Percentiles rank a stretch among this genome's conserved stretches.
phyloP scores from a whole-genome alignment of 1,284 basidiomycete genomes.

The Bjerkandera adusta region DNA sequence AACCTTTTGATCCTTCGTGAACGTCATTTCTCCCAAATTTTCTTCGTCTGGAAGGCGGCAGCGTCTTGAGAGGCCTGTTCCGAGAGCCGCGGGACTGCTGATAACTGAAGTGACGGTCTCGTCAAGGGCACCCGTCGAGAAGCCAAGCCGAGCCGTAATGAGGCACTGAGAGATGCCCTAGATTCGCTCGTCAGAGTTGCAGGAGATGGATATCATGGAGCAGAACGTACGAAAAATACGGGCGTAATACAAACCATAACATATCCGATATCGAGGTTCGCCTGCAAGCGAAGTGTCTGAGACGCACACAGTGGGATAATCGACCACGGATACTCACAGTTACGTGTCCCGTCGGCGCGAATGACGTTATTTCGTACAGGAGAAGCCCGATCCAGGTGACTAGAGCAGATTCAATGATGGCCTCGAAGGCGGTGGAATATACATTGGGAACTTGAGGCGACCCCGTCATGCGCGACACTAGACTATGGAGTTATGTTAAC shows the following conservation, averaged over 20 bases:
- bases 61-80: too few relatives aligned
- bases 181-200: background rate
- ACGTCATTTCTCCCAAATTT: too few relatives aligned
- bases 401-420: slow-evolving; percentile 23
- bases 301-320: background rate
- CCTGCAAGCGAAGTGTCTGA: background rate
- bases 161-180: slow-evolving; percentile 19
- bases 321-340: slow-evolving; percentile 18
- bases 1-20: too few relatives aligned
- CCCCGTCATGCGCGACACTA: too few relatives aligned
- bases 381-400: slow-evolving; percentile 26
- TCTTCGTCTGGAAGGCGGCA: too few relatives aligned
- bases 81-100: too few relatives aligned
- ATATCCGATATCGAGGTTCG: slow-evolving; percentile 6
- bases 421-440: slow-evolving; percentile 17
- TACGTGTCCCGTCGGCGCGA: slow-evolving; percentile 22
- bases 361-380: slow-evolving; percentile 20
- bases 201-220: background rate
- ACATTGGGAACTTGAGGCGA: too few relatives aligned
- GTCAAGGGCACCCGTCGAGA: too few relatives aligned
- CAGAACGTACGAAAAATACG: slow-evolving; percentile 7
- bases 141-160: slow-evolving; percentile 17
- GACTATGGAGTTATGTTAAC: too few relatives aligned
- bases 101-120: too few relatives aligned
- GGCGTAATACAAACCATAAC: slow-evolving; percentile 13